Conservation (phyloP, 1,284 basidiomycete genomes). For the Ustanciosporium gigantosporum region DNA sequence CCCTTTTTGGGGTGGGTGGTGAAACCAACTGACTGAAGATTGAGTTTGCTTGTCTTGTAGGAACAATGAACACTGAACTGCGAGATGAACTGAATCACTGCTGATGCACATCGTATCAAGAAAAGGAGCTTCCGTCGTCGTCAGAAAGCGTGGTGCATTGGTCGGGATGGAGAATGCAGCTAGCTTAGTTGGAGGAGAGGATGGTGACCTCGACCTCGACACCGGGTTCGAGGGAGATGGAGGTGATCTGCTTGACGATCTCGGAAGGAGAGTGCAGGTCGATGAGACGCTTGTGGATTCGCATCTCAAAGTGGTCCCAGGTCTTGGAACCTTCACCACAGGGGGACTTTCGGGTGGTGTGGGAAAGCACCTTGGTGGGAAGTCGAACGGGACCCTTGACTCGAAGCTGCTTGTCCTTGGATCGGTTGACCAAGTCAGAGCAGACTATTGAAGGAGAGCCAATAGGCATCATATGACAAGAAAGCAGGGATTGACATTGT, state of each 20-base stretch:
- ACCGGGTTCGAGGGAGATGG: conserved; percentile 97
- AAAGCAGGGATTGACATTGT: no score
- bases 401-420: conserved; percentile 99
- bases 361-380: conserved; percentile 96
- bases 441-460: conserved; percentile 71
- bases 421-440: conserved; percentile 92
- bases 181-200: conserved; percentile 67
- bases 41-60: no score
- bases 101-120: no score
- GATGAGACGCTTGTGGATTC: conserved; percentile 99
- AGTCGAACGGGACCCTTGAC: conserved; percentile 99
- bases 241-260: conserved; percentile 99
- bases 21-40: no score
- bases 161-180: no score
- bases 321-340: conserved; percentile 99
- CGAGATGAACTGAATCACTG: no score
- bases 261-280: conserved; percentile 98
- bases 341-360: conserved; percentile 79
- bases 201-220: conserved; percentile 99
- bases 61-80: no score
- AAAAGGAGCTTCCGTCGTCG: no score
- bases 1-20: no score
- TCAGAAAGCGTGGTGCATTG: no score
- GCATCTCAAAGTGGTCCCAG: conserved; percentile 99
- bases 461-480: no score